Conservation (phyloP, 2,329 filamentous ascomycete species). For the Trematosphaeria pertusa region DNA sequence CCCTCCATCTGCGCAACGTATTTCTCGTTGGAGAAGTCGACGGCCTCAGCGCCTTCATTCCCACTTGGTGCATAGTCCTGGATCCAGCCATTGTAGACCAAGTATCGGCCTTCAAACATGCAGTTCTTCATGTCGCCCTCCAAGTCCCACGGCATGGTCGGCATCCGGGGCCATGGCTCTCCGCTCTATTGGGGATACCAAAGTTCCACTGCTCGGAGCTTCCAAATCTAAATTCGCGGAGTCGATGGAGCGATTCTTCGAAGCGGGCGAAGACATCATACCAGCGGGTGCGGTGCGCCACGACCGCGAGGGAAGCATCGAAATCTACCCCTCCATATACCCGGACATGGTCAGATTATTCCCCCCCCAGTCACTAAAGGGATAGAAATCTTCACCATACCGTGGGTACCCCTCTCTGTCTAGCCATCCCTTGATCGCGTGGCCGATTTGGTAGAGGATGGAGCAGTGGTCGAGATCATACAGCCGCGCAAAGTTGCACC, state of each 20-base stretch:
- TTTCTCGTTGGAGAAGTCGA: not conserved
- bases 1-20: not conserved
- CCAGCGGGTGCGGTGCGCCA: conserved; percentile 9
- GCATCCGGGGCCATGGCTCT: not conserved
- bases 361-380: too few relatives aligned
- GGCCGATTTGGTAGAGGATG: conserved; percentile 9
- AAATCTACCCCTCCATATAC: not conserved
- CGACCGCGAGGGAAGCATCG: not conserved
- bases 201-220: conserved; percentile 12
- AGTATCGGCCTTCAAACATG: conserved; percentile 8
- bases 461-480: conserved; percentile 17
- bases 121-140: conserved; percentile 10
- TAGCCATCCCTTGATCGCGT: conserved; percentile 4
- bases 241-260: not conserved
- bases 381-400: too few relatives aligned
- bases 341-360: too few relatives aligned
- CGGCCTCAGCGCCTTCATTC: not conserved
- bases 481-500: conserved; percentile 4
- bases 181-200: not conserved
- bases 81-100: conserved; percentile 10
- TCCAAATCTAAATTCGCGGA: conserved; percentile 13
- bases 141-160: conserved; percentile 14
- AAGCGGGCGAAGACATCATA: conserved; percentile 11
- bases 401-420: conserved; percentile 11
- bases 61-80: conserved; percentile 11